phyloP scores from a whole-genome alignment of 2,329 filamentous ascomycete genomes.

The Penicillium sclerotiorum region DNA sequence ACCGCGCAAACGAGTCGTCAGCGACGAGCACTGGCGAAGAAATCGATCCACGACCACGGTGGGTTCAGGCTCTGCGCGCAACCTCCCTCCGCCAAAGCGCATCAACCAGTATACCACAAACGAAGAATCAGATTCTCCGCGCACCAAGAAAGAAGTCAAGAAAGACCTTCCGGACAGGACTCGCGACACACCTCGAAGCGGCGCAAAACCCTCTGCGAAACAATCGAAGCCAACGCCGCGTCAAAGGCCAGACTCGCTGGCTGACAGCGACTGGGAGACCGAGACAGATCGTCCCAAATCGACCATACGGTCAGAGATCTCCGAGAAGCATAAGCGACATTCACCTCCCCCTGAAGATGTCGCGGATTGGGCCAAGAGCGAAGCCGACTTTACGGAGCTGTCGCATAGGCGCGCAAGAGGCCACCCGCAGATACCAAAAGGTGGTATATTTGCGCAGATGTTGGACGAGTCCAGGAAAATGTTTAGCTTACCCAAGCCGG shows the following conservation, averaged over 20 bases:
- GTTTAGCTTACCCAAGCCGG: conserved; percentile 44
- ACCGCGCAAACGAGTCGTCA: conserved; percentile 89
- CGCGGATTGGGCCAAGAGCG: conserved; percentile 39
- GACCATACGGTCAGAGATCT: conserved; percentile 5
- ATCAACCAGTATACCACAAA: conserved; percentile 44
- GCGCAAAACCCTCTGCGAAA: conserved; percentile 30
- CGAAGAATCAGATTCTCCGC: conserved; percentile 27
- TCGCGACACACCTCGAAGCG: conserved; percentile 29
- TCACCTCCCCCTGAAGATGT: conserved; percentile 33
- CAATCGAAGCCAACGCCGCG: conserved; percentile 20
- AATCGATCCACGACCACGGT: conserved; percentile 44
- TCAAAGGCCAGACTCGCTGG: conserved; percentile 22
- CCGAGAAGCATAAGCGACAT: conserved; percentile 25
- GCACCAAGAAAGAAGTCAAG: conserved; percentile 30
- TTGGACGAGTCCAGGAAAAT: conserved; percentile 49
- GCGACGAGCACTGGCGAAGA: conserved; percentile 80
- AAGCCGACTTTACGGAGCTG: conserved; percentile 43
- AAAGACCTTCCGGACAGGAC: conserved; percentile 28
- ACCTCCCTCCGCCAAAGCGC: conserved; percentile 46
- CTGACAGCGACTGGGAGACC: conserved; percentile 25
- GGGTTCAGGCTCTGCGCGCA: conserved; percentile 38
- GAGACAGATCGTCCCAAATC: conserved; percentile 24
- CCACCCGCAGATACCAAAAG: conserved; percentile 40
- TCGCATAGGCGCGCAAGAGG: conserved; percentile 39
- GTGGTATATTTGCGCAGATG: conserved; percentile 48